Base-by-base conservation (phyloP, 1,139 yeast species). In the Saccharomyces pastorianus region DNA sequence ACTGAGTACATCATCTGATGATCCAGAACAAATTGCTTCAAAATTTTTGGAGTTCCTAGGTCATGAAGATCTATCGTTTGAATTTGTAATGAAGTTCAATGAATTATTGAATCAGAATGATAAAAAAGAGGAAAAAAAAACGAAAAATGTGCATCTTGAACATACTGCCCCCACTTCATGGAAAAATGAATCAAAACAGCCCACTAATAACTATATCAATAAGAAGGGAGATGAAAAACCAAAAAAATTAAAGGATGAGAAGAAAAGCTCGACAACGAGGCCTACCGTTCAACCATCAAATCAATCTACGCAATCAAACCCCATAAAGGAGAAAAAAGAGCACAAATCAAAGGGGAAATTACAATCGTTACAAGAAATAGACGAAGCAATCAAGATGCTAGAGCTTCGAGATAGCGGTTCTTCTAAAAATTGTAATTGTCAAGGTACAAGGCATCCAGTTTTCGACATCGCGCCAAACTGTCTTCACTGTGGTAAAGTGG, bases 391-490 rank as follows among this genome's bases (percentile, higher is more conserved):
- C 17, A 68, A 64, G 32, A 67, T 66, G 47, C 61, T 79, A 28
- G 82, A 78, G 54, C 56, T 75, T 1, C 61, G 67, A 2, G 64
- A 63, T 8, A 58, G 59, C 14, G 59, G 61, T 46, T 58, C 74
- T 1, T 55, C 62, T 1, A 62, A 71, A 38, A 64, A 61, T 1
- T 95, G 99, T 66, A 80, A 85, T 59, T 95, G 99, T 65, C 84
- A 83, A 80, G 93, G 88, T 0, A 82, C 87, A 1, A 75, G 87
- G 56, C 99, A 95, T 66, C 96, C 97, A 1, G 73, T 95, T 47
- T 87, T 89, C 61, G 95, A 88, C 56, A 78, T 88, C 56, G 93
- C 95, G 0, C 99, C 99, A 0, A 95, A 95, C 67, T 95, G 99
- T 64, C 72, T 93, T 48, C 84, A 85, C 56, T 95, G 99, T 70